Conservation (phyloP, 495 filamentous ascomycete genomes). For the Arthonia radiata region DNA sequence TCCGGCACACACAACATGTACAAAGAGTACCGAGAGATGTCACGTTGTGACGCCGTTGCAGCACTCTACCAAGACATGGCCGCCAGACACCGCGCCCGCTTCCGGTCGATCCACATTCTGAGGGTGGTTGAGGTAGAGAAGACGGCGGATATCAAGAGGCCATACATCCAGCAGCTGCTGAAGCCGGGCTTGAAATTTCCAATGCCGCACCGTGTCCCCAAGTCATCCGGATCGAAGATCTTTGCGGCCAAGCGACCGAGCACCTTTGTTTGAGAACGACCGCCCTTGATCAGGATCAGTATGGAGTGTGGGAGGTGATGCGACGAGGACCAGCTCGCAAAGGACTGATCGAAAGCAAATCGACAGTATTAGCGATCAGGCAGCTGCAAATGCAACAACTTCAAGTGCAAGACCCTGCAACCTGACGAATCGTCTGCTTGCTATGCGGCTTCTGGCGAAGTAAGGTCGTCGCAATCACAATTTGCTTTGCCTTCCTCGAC, state of each 20-base stretch:
- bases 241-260: conserved; percentile 77
- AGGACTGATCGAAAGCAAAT: no score
- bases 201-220: conserved; percentile 81
- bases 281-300: neutral
- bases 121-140: conserved; percentile 94
- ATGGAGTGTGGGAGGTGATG: neutral
- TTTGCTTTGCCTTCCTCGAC: no score
- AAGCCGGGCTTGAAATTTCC: conserved; percentile 91
- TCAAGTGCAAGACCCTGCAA: no score
- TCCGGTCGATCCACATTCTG: conserved; percentile 94
- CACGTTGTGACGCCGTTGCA: conserved; percentile 80
- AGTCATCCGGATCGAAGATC: conserved; percentile 56
- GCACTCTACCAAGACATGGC: conserved; percentile 98
- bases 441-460: no score
- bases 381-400: no score
- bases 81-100: conserved; percentile 88
- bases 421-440: no score
- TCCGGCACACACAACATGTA: conserved; percentile 99
- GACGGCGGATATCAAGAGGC: conserved; percentile 73
- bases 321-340: no score
- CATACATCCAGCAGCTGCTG: conserved; percentile 97
- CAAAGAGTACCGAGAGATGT: conserved; percentile 99
- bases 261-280: conserved; percentile 41
- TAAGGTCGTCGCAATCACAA: no score
- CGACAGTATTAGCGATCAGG: no score